Conservation (phyloP, 1,284 basidiomycete species). For the Leccinum ponderosum region DNA sequence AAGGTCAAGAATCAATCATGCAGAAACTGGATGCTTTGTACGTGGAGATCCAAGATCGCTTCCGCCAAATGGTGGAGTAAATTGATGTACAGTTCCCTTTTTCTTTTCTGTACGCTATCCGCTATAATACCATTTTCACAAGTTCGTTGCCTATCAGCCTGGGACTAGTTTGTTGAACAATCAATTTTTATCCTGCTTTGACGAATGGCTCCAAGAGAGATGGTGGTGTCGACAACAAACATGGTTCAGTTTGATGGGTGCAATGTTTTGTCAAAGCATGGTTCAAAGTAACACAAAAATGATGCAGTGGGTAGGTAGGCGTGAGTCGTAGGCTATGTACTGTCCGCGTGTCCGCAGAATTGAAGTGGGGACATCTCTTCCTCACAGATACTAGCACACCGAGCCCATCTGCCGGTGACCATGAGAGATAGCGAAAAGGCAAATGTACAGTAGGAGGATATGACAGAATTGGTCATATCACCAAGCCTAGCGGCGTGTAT, state of each 20-base stretch:
- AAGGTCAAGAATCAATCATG: constrained; percentile 81
- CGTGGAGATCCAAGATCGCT: constrained; percentile 86
- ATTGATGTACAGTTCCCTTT: constrained; percentile 8
- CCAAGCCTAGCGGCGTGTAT: too few species aligned
- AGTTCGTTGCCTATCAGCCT: background rate
- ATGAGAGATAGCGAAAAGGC: too few species aligned
- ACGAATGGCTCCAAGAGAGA: background rate
- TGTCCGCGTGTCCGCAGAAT: too few species aligned
- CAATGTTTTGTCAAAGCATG: background rate
- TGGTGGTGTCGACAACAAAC: background rate
- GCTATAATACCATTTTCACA: constrained; percentile 19
- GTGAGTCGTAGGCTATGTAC: too few species aligned
- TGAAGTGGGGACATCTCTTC: too few species aligned
- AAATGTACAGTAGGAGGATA: too few species aligned
- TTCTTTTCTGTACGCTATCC: constrained; percentile 21
- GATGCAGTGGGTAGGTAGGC: background rate
- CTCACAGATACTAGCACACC: too few species aligned
- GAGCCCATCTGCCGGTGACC: too few species aligned
- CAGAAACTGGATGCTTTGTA: constrained; percentile 79
- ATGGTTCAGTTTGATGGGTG: background rate
- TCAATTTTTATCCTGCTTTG: background rate
- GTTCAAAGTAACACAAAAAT: background rate
- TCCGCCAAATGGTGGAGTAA: constrained; percentile 83
- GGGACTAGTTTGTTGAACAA: background rate
- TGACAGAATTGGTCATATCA: too few species aligned